Base-by-base conservation (phyloP, 306 rosid genomes). In the Myrica gale region DNA sequence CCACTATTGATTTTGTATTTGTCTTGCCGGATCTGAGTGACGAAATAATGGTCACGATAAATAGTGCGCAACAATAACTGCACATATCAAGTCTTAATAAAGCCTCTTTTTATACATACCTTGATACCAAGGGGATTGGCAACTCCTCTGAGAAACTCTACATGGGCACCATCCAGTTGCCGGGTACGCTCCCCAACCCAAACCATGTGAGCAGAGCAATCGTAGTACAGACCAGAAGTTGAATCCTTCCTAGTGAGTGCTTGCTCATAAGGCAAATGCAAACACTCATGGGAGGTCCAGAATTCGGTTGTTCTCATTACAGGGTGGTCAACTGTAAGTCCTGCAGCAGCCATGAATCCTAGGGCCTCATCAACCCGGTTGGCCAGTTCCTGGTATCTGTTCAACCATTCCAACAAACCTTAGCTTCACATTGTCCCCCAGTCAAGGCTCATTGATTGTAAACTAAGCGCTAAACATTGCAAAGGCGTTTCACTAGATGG, bases 181-280 rank as follows among this genome's bases (percentile, higher is more conserved):
- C 96, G 85, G 54, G 96, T 90, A 52, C 96, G 92, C 87, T 90
- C 90, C 52, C 96, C 96, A 52, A 81, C 92, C 96, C 96, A 90
- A 65, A 90, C 79, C 96, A 90, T 76, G 84, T 90, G 96, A 77
- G 96, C 96, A 43, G 96, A 90, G 85, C 96, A 90, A 76, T 90
- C 96, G 19, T 90, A 90, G 78, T 83, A 74, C 65, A 82, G 81
- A 21, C 96, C 92, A 52, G 96, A 86, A 68, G 96, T 90, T 32
- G 96, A 90, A 76, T 90, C 96, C 74, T 70, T 66, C 79, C 92
- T 88, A 26, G 96, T 88, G 75, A 90, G 83, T 8, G 96, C 60
- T 77, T 90, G 91, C 79, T 90, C 96, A 57, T 90, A 90, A 46
- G 96, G 91, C 82, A 90, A 84, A 73, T 62, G 90, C 78, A 90